These are phyloP conservation scores for Wallemia ichthyophaga DNA, from an alignment of 1,284 basidiomycete species.

Conservation along the genomic window DNA sequence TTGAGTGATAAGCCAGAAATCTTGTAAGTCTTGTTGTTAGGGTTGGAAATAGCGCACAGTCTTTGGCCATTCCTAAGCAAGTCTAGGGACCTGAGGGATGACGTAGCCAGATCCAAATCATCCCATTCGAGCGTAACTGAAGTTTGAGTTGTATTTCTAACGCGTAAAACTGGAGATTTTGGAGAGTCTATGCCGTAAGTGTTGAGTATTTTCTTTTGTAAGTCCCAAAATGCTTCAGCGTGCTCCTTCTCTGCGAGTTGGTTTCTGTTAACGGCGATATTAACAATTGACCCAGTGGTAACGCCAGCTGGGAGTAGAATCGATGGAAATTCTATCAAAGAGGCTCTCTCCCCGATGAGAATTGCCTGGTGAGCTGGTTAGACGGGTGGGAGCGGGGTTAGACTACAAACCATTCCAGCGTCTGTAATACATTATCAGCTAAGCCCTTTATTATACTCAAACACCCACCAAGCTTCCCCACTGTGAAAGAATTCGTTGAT, in stretches of 20 bases:
- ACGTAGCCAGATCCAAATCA: constrained; percentile 45
- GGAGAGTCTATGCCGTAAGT: constrained; percentile 41
- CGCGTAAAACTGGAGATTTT: constrained; percentile 29
- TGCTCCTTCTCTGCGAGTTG: constrained; percentile 45
- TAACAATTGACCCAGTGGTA: constrained; percentile 77
- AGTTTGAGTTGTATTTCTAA: constrained; percentile 82
- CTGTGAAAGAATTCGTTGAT: constrained; percentile 21
- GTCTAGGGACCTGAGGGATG: constrained; percentile 54
- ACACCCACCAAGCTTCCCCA: constrained; percentile 33
- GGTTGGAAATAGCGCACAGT: constrained; percentile 51
- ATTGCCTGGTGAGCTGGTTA: constrained; percentile 26
- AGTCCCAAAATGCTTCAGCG: constrained; percentile 42
- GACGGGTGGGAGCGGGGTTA: not conserved
- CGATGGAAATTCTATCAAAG: constrained; percentile 84
- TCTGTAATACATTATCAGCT: constrained; percentile 5
- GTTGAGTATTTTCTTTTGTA: constrained; percentile 48
- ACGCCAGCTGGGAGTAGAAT: constrained; percentile 65
- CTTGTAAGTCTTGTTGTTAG: constrained; percentile 25
- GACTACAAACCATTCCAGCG: constrained; percentile 16
- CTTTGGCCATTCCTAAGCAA: constrained; percentile 71
- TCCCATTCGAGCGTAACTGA: constrained; percentile 83
- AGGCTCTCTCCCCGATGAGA: constrained; percentile 62
- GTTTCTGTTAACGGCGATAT: constrained; percentile 71
- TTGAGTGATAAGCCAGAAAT: constrained; percentile 22
- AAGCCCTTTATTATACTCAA: not conserved